phyloP scores from a whole-genome alignment of 78 protist species.

The Dictyostelium discoideum region DNA sequence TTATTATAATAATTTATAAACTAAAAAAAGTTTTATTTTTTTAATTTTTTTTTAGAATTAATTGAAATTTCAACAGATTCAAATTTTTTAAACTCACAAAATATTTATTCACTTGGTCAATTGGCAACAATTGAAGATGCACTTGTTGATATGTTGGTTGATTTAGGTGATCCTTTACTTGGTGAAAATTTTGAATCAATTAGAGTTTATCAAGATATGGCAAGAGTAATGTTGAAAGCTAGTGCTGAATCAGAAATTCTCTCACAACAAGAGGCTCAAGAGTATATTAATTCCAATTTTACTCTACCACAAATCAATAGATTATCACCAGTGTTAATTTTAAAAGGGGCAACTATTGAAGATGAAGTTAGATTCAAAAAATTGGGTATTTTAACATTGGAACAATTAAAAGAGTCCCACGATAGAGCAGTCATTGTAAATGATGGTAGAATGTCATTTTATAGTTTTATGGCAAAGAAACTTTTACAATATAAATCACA shows the following conservation, averaged over 20 bases:
- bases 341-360: slow-evolving; percentile 10
- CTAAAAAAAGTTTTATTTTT: too few species aligned
- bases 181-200: slow-evolving; percentile 12
- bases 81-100: not conserved
- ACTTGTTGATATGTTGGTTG: not conserved
- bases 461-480: not conserved
- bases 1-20: too few species aligned
- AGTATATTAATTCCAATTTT: not conserved
- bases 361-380: not conserved
- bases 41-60: not conserved
- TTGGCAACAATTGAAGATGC: not conserved
- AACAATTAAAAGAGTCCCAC: not conserved
- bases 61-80: not conserved
- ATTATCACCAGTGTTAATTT: not conserved
- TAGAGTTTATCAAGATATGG: not conserved
- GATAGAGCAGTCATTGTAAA: not conserved
- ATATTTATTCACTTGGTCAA: not conserved
- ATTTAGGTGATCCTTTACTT: not conserved
- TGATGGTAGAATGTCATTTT: not conserved
- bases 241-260: not conserved
- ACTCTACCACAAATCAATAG: not conserved
- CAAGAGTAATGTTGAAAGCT: not conserved
- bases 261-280: not conserved
- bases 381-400: slow-evolving; percentile 6
- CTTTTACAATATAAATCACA: not conserved